Evolutionary conservation across 2,329 filamentous ascomycete genomes (phyloP), one percentile per base, ranked within the genome.

Genomic region (Penicillium concentricum): DNA sequence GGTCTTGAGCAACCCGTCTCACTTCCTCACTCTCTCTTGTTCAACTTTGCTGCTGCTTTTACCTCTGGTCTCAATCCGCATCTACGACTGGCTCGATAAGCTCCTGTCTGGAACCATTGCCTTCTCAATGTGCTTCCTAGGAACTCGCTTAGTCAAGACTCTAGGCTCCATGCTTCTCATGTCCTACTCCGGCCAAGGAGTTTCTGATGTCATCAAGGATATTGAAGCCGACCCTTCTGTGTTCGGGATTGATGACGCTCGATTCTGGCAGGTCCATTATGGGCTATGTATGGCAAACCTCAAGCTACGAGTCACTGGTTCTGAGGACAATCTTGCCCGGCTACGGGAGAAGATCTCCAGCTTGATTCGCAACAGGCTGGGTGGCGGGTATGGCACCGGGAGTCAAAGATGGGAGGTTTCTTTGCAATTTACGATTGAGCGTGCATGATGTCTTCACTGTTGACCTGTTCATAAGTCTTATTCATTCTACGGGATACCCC

Each of bases 191-290:
- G 77, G 81, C 13, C 72, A 74, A 22, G 81, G 84, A 4, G 86
- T 94, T 2, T 81, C 85, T 4, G 86, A 88, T 22, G 87, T 96
- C n/a, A 81, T 97, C 67, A 84, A 85, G 54, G 91, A 96, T 72
- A 92, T 99, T 50, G 88, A 92, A 72, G 83, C 86, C 1, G 92
- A 97, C 67, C 86, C 89, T 2, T 83, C 84, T 54, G 86, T 97
- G 26, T 83, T 84, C 43, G 83, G 83, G 1, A 86, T 99, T 45
- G 91, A 97, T 56, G 92, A 97, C 69, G 93, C 92, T 2, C 87
- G 92, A 70, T 96, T 99, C 74, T 99, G 94, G 94, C 94, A 99
- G 78, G 94, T 97, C 15, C 94, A 99, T 75, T 97, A 97, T 72
- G 92, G 93, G 2, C 81, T 97, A 39, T 96, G 92, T 70, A 96